Conservation (phyloP, 441 rosid species). For the Erodium texanum region DNA sequence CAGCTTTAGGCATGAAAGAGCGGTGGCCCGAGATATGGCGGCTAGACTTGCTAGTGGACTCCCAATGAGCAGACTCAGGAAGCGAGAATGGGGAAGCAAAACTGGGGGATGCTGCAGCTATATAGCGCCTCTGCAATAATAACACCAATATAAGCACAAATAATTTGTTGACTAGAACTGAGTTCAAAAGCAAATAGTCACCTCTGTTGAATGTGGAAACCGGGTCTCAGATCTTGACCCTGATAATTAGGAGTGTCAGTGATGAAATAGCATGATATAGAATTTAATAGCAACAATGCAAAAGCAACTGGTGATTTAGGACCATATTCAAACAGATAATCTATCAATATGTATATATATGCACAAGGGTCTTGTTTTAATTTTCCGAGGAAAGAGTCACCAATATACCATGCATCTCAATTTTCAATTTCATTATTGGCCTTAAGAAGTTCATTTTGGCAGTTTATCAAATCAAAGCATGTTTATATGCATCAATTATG, state of each 20-base stretch:
- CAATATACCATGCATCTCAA: no score
- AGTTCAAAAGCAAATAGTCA: conserved; percentile 20
- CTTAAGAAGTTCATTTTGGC: no score
- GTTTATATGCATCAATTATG: no score
- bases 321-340: not conserved
- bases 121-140: conserved; percentile 39
- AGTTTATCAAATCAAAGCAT: no score
- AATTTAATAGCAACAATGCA: not conserved
- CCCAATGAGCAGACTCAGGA: conserved; percentile 42
- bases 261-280: not conserved
- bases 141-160: conserved; percentile 7
- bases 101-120: conserved; percentile 41
- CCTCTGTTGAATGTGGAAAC: conserved; percentile 46
- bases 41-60: conserved; percentile 43
- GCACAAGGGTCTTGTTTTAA: no score
- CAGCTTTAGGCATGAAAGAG: conserved; percentile 52
- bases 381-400: no score
- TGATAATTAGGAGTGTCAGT: conserved; percentile 22
- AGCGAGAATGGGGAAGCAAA: conserved; percentile 56
- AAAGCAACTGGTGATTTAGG: not conserved
- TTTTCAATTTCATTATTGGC: no score
- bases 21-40: no score
- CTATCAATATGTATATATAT: no score
- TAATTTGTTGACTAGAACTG: conserved; percentile 13
- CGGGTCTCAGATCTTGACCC: conserved; percentile 40